Evolutionary conservation across 176 grass and related monocot genomes (phyloP), one percentile per base, ranked within the genome.

Genomic region (Avena insularis): DNA sequence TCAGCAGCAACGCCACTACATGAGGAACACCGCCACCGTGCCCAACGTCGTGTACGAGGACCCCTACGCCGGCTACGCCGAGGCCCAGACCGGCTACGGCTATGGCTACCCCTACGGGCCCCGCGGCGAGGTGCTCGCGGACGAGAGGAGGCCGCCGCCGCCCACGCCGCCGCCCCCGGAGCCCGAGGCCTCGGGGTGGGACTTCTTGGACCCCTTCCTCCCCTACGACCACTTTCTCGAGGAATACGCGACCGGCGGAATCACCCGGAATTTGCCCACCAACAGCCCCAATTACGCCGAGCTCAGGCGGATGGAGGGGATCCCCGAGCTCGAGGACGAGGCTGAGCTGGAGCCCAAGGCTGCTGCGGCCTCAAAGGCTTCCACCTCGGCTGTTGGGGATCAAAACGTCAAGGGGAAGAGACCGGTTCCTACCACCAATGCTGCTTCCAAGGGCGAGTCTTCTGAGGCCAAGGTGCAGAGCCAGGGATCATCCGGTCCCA

Each of bases 291-390:
- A 90, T 56, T 91, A 89, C 47, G 79, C 70, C 69, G 92, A 90
- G 21, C 54, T 99, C 40, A 84, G 92, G 84, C 84, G 83, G 91
- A 80, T 83, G 88, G 97, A 99, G 87, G 97, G 97, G 12, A 94
- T 99, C 38, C 97, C 97, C 48, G 94, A 99, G 20, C 93, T 99
- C 13, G 97, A 99, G 75, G 92, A 94, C 81, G 97, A 96, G 77
- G 65, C 81, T 27, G 86, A 90, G 33, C 10, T 91, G 68, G 88
- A 81, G 84, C 54, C 58, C 33, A 20, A 29, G 33, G 29, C 64
- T 17, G 51, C 79, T 0, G 77, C 45, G 66, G 51, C 40, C 4
- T 54, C 57, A 6, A 87, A 75, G 48, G 12, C 80, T 13, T 80
- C 87, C 4, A 55, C 77, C 14, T 91, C 82, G 0, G 36, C 12